phyloP scores from a whole-genome alignment of 371 early-diverging fungal genomes.

The Mucor lusitanicus region DNA sequence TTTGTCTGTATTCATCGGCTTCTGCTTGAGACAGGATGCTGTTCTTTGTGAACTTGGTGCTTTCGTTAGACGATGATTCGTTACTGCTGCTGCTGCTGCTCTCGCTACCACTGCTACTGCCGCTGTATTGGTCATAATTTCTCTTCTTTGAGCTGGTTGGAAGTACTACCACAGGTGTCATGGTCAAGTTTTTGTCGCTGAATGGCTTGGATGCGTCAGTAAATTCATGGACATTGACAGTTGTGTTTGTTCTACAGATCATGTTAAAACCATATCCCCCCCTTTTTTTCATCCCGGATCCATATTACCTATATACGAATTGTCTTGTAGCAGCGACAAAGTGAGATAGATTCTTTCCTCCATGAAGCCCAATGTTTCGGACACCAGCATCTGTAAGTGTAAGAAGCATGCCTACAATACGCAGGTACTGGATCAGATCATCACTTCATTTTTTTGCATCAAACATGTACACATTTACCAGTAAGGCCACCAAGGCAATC shows the following conservation, averaged over 20 bases:
- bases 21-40: slow-evolving; percentile 13
- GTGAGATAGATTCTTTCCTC: slow-evolving; percentile 81
- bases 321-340: slow-evolving; percentile 79
- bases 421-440: not conserved
- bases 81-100: not conserved
- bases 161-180: slow-evolving; percentile 62
- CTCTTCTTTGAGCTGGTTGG: slow-evolving; percentile 38
- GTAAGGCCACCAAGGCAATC: slow-evolving; percentile 87
- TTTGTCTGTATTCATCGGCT: slow-evolving; percentile 32
- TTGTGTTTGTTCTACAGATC: slow-evolving; percentile 39
- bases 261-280: not conserved
- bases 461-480: slow-evolving; percentile 45
- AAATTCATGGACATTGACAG: slow-evolving; percentile 54
- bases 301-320: slow-evolving; percentile 60
- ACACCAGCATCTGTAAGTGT: slow-evolving; percentile 84
- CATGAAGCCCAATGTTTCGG: slow-evolving; percentile 61
- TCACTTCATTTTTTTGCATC: not conserved
- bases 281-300: not conserved
- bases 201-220: slow-evolving; percentile 29
- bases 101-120: not conserved
- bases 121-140: not conserved
- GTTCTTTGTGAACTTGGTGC: not conserved
- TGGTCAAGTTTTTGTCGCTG: slow-evolving; percentile 65
- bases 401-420: slow-evolving; percentile 80
- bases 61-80: not conserved